A percentile compares a stretch with the other conserved stretches of the same genome.
Conservation (phyloP, 1,284 basidiomycete genomes). For the Microbotryum violaceum region DNA sequence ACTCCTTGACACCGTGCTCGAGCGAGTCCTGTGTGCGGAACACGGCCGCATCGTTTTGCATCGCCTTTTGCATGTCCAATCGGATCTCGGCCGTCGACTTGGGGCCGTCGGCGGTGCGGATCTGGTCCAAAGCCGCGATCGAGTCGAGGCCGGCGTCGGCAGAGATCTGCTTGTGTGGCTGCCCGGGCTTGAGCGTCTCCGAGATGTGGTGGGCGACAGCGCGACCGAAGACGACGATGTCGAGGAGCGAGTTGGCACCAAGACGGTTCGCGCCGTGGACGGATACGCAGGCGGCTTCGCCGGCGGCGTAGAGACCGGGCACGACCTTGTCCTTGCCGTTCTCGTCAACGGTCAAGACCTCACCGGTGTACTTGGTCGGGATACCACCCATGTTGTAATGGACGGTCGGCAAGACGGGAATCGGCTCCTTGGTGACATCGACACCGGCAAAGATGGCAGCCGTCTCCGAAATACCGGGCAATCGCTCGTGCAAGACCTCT, state of each 20-base stretch:
- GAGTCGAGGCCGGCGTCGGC: constrained; percentile 79
- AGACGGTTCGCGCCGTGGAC: constrained; percentile 99
- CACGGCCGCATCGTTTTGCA: constrained; percentile 52
- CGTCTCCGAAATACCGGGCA: constrained; percentile 99
- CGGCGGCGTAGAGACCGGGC: constrained; percentile 95
- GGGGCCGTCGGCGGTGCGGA: constrained; percentile 71
- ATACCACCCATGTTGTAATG: constrained; percentile 87
- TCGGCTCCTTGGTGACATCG: constrained; percentile 99
- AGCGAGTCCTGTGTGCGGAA: constrained; percentile 78
- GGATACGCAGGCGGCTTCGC: constrained; percentile 97
- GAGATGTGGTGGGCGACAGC: constrained; percentile 97
- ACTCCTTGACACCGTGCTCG: constrained; percentile 84
- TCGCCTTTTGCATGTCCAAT: constrained; percentile 95
- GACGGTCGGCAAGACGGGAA: constrained; percentile 86
- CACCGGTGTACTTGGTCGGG: constrained; percentile 96
- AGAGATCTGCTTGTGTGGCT: constrained; percentile 81
- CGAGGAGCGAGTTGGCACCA: constrained; percentile 96
- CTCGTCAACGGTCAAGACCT: constrained; percentile 78
- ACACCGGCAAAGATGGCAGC: constrained; percentile 98
- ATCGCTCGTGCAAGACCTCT: constrained; percentile 90
- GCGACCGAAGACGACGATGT: constrained; percentile 98
- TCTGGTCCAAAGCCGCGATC: constrained; percentile 84
- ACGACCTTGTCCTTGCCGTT: constrained; percentile 90
- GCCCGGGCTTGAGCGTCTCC: constrained; percentile 80
- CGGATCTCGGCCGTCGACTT: constrained; percentile 84